Evolutionary conservation across 2,329 filamentous ascomycete genomes (phyloP), one percentile per base, ranked within the genome.

Genomic region (Ophiostoma sp.): DNA sequence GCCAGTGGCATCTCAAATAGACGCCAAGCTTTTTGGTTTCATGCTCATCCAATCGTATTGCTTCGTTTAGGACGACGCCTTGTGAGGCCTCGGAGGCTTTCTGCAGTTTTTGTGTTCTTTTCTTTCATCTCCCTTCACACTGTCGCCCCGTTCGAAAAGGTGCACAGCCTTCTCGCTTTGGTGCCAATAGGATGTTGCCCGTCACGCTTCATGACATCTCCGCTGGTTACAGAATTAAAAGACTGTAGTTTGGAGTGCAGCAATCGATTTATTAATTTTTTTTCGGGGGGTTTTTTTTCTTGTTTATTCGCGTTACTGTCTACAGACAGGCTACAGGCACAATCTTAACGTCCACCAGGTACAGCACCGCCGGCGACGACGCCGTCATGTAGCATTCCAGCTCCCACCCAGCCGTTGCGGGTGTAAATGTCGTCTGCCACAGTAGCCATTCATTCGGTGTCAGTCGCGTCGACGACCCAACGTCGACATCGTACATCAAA

Each of bases 51-150:
- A n/a, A 61, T 61, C 25, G 15, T 11, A 11, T 6, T 33, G 57
- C 2, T 61, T n/a, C 57, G 6, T 36, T n/a, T 11, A 12, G 55
- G 7, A 36, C 17, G 57, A 15, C n/a, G 36, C 61, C 61, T 64
- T 64, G 61, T 64, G 33, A 64, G 61, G 61, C 61, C n/a, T n/a
- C n/a, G n/a, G n/a, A n/a, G n/a, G 61, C 45, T 39, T 42, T 15
- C 1, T 28, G 15, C 50, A 12, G 1, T 31, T 33, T 59, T 33
- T 6, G 8, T 33, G 8, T n/a, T 61, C 57, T 2, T 11, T 1
- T 63, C 31, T 25, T 63, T 39, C 59, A 19, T 33, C 55, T 17
- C 55, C 55, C 17, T 59, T 59, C 7, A 1, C 11, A 31, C 25
- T 7, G n/a, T 6, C 52, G 22, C 11, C 52, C 22, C 17, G 50